Evolutionary conservation across 2,329 filamentous ascomycete species (phyloP), one percentile per base, ranked within the genome.

Genomic region (Exophiala oligosperma): DNA sequence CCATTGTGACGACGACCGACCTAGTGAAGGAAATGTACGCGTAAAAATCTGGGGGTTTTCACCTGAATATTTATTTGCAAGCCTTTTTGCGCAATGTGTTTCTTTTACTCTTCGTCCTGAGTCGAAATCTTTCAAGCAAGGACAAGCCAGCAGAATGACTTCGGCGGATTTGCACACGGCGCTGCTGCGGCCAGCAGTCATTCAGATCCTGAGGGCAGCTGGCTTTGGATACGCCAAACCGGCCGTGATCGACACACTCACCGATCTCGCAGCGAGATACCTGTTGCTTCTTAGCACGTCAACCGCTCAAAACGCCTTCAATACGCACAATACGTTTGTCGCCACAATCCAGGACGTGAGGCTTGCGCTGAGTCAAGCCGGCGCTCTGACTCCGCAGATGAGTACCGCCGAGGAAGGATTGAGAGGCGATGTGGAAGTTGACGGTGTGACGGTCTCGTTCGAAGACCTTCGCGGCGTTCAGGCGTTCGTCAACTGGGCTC

Each of bases 141-240:
- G 32, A 51, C 47, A 59, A 63, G 46, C 47, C 58, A 63, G 46
- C 65, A 75, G 64, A 69, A 81, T 79, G 73, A 75, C 77, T 14
- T 73, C 76, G 47, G 72, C 75, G 56, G 74, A 78, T 61, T 78
- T 89, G 49, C 83, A 88, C 76, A 88, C 91, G 74, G 88, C 90
- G 60, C 87, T 96, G 63, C 82, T 97, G 57, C 91, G 92, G 43
- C 93, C 93, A 1, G 87, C 88, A 49, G 85, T 97, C 60, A 85
- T 97, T 57, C 92, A 97, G 75, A 93, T 96, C 68, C 85, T 97
- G 52, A 91, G 93, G 70, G 91, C 92, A 29, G 88, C 91, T 24
- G 93, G 93, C 71, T 97, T 95, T 77, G 90, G 95, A 72, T 82
- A 88, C 43, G 90, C 91, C 51, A 86, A 86, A 54, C 87, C 91